These are phyloP conservation scores for Candida corydali DNA, from an alignment of 805 yeast genomes.

Conservation along the genomic window DNA sequence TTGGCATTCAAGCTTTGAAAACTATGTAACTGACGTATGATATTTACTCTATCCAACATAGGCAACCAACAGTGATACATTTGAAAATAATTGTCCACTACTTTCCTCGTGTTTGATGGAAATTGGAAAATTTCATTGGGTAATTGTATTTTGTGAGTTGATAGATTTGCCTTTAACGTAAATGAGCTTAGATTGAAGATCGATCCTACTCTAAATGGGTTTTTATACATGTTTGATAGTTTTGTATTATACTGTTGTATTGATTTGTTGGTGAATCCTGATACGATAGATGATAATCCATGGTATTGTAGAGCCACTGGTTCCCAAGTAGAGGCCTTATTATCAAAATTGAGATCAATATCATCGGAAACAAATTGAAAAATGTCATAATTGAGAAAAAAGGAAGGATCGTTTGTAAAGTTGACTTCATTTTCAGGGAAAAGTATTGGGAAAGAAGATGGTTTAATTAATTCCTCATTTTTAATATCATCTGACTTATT, in stretches of 20 bases:
- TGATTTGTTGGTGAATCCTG: conserved; percentile 17
- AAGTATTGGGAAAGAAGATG: background rate
- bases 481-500: too few relatives aligned
- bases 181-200: conserved; percentile 18
- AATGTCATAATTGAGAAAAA: conserved; percentile 14
- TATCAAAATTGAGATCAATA: conserved; percentile 7
- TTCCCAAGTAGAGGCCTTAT: conserved; percentile 11
- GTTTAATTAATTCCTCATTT: background rate
- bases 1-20: conserved; percentile 2
- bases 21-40: conserved; percentile 15
- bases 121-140: conserved; percentile 18
- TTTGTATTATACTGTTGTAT: conserved; percentile 15
- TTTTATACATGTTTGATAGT: conserved; percentile 7
- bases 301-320: conserved; percentile 19
- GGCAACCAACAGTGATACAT: conserved; percentile 20
- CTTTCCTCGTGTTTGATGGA: conserved; percentile 11
- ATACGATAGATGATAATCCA: conserved; percentile 17
- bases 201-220: conserved; percentile 23
- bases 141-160: conserved; percentile 11
- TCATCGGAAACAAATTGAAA: conserved; percentile 16
- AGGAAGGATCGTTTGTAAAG: conserved; percentile 13
- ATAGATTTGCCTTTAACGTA: conserved; percentile 10
- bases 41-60: conserved; percentile 16
- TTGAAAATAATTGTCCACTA: conserved; percentile 16
- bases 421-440: conserved; percentile 5